Base-by-base conservation (phyloP, 495 filamentous ascomycete genomes). In the Xylaria castorea region DNA sequence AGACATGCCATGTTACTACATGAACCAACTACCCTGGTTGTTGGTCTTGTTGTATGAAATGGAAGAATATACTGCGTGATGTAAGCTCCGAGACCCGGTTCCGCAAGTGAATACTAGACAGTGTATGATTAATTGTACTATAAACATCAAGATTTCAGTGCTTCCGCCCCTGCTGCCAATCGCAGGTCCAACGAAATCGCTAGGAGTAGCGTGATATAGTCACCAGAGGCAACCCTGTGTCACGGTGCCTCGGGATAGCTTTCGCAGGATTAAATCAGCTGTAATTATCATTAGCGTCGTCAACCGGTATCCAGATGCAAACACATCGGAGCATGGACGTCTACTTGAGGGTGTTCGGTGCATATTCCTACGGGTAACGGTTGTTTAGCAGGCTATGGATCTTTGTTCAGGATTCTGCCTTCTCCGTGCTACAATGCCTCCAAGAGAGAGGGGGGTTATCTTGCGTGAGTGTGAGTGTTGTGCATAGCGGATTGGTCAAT, bases 21-120 rank as follows among this genome's bases (percentile, higher is more conserved):
- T 40, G 2, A 40, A 55, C 20, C 46, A 53, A 18, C 20, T 22
- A 38, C 18, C 16, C 32, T 5, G 44, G 44, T 12, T 8, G 22
- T 64, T 38, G 46, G 30, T 16, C 6, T 38, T 51, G 36, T 8
- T 14, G 8, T 55, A 40, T 51, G 20, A 50, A 55, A 12, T 40
- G 27, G 48, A 67, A 67, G 44, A 55, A 53, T 4, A 55, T 34
- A 40, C 12, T 18, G 14, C 32, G 32, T 51, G 44, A 5, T 64
- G 38, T 64, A 44, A 64, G 61, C 38, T 64, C 18, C 2, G 18
- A 61, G 58, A 22, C 58, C 58, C 34, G 16, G 58, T 32, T 48
- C 63, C 25, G 44, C 38, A 66, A 14, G 42, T 46, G 63, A 66
- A 34, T 48, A n/a, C 30, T 22, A 38, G 25, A 36, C 38, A n/a